phyloP scores from a whole-genome alignment of 2,329 filamentous ascomycete genomes.

The Colletotrichum plurivorum region DNA sequence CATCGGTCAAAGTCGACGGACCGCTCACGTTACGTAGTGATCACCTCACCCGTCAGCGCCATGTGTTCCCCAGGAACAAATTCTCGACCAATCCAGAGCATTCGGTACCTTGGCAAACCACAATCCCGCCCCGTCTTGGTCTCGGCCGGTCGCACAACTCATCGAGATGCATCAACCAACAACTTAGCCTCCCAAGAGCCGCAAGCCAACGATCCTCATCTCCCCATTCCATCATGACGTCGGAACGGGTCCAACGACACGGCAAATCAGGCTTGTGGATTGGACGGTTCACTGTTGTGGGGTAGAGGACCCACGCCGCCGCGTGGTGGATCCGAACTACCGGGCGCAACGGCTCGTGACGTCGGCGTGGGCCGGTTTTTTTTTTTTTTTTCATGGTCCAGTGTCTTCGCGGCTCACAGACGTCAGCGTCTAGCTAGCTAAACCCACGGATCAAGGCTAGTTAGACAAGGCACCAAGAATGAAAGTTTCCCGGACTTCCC shows the following conservation, averaged over 20 bases:
- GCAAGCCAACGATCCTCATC: not conserved
- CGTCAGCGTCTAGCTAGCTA: too few relatives aligned
- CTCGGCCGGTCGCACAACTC: too few relatives aligned
- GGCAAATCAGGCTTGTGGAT: conserved; percentile 8
- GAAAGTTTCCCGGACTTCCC: conserved; percentile 5
- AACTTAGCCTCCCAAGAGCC: not conserved
- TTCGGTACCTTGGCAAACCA: not conserved
- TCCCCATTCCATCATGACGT: conserved; percentile 13
- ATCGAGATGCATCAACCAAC: not conserved
- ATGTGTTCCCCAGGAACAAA: not conserved
- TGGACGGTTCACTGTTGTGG: not conserved
- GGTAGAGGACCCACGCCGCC: not conserved
- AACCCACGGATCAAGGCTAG: too few relatives aligned
- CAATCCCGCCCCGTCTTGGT: too few relatives aligned
- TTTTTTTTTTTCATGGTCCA: too few relatives aligned
- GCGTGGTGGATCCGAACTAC: not conserved
- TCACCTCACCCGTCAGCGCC: not conserved
- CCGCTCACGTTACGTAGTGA: conserved; percentile 16
- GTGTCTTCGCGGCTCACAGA: not conserved
- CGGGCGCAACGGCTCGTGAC: conserved; percentile 23
- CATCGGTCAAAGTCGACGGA: not conserved
- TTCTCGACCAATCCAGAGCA: conserved; percentile 11
- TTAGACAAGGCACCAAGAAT: too few relatives aligned
- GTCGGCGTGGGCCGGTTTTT: conserved; percentile 16
- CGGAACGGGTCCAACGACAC: not conserved